phyloP scores from a whole-genome alignment of 805 yeast species.

The Zygosaccharomyces rouxii region DNA sequence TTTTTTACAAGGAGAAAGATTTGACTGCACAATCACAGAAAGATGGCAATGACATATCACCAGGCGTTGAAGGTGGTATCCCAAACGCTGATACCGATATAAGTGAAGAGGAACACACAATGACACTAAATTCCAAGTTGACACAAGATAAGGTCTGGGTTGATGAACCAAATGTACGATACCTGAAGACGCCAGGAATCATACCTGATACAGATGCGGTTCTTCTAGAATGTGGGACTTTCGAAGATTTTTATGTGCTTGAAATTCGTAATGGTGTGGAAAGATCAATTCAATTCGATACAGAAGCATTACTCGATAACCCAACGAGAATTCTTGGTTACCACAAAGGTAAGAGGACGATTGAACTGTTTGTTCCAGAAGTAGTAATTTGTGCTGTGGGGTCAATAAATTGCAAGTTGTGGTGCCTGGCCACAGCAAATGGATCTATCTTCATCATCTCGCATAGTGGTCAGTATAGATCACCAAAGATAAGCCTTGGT shows the following conservation, averaged over 20 bases:
- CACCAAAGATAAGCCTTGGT: slow-evolving; percentile 43
- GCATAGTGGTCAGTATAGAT: slow-evolving; percentile 33
- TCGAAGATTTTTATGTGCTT: slow-evolving; percentile 28
- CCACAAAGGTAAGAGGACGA: slow-evolving; percentile 31
- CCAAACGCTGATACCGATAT: slow-evolving; percentile 32
- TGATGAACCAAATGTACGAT: slow-evolving; percentile 30
- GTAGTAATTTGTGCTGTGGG: slow-evolving; percentile 41
- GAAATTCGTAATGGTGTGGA: slow-evolving; percentile 37
- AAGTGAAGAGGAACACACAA: slow-evolving; percentile 31
- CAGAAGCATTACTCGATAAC: slow-evolving; percentile 33
- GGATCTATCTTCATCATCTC: slow-evolving; percentile 37
- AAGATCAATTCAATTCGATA: slow-evolving; percentile 35
- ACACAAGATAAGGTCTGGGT: slow-evolving; percentile 28
- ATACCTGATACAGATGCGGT: slow-evolving; percentile 31
- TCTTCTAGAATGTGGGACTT: slow-evolving; percentile 32
- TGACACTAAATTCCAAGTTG: slow-evolving; percentile 31
- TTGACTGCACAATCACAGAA: slow-evolving; percentile 10
- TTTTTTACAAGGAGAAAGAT: slow-evolving; percentile 15
- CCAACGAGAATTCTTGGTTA: slow-evolving; percentile 40
- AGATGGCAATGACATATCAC: slow-evolving; percentile 16
- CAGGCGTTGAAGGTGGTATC: slow-evolving; percentile 12
- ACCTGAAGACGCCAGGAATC: slow-evolving; percentile 26
- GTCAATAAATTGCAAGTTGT: slow-evolving; percentile 43
- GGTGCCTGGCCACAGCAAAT: slow-evolving; percentile 42
- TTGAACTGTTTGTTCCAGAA: slow-evolving; percentile 43